Evolutionary conservation across 108 stramenopile species (phyloP).

Genomic region (Seminavis robusta): DNA sequence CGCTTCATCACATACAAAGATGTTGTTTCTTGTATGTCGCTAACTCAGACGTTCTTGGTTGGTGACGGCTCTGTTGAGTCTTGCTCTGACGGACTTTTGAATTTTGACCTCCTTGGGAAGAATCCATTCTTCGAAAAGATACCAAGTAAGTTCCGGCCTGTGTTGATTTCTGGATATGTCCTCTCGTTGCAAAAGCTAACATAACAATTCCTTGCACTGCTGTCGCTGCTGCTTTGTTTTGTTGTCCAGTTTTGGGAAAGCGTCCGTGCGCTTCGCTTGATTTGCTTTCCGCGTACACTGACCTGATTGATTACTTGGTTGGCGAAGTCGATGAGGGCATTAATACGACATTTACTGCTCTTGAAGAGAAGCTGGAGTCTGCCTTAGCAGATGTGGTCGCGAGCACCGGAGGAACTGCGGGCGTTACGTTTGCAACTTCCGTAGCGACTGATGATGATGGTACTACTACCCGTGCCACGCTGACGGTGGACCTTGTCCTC

Average conservation of each 20-base stretch:
- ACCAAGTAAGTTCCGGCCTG: slow-evolving; percentile 17
- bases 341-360: slow-evolving; percentile 7
- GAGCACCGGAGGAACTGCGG: slow-evolving; percentile 24
- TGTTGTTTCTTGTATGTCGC: slow-evolving; percentile 16
- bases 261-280: too few relatives aligned
- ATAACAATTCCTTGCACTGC: background rate
- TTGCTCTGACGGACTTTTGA: slow-evolving; percentile 38
- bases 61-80: slow-evolving; percentile 33
- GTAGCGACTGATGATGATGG: too few relatives aligned
- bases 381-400: slow-evolving; percentile 23
- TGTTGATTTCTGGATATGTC: slow-evolving; percentile 1
- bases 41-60: slow-evolving; percentile 20
- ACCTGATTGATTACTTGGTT: slow-evolving; percentile 11
- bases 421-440: slow-evolving; percentile 12
- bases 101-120: too few relatives aligned
- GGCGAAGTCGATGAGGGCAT: slow-evolving; percentile 7
- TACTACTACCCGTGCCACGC: too few relatives aligned
- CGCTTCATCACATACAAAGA: slow-evolving; percentile 25
- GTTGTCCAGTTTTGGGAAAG: too few relatives aligned
- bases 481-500: too few relatives aligned
- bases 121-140: slow-evolving; percentile 25
- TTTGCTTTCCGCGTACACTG: slow-evolving; percentile 6
- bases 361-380: slow-evolving; percentile 17
- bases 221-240: too few relatives aligned
- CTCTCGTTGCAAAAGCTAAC: slow-evolving; percentile 1